Evolutionary conservation across 2,329 filamentous ascomycete species (phyloP).

Genomic region (Lasiodiplodia sp.): DNA sequence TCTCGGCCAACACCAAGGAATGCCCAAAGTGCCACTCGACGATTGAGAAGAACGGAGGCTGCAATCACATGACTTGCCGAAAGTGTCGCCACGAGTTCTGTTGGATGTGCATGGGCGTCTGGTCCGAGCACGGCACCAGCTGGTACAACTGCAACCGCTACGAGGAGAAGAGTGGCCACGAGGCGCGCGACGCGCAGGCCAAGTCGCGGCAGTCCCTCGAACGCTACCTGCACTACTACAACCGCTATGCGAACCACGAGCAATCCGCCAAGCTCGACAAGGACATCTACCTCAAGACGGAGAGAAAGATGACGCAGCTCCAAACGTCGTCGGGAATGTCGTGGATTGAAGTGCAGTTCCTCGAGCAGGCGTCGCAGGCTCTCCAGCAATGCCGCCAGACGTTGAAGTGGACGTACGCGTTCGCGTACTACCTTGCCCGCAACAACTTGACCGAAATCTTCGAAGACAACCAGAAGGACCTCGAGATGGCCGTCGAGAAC

Average conservation of each 20-base stretch:
- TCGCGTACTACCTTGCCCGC: constrained; percentile 94
- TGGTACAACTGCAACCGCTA: constrained; percentile 99
- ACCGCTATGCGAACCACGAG: constrained; percentile 98
- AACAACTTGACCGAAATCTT: constrained; percentile 98
- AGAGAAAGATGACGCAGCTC: constrained; percentile 98
- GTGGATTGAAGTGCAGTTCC: constrained; percentile 98
- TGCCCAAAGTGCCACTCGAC: constrained; percentile 96
- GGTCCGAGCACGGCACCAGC: constrained; percentile 97
- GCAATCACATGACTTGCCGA: constrained; percentile 97
- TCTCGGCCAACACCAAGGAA: constrained; percentile 98
- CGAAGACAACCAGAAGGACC: constrained; percentile 97
- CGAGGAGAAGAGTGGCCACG: constrained; percentile 92
- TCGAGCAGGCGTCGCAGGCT: constrained; percentile 90
- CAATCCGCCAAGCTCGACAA: constrained; percentile 96
- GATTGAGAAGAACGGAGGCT: constrained; percentile 98
- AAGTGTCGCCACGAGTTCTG: constrained; percentile 98
- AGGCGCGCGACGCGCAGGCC: constrained; percentile 90
- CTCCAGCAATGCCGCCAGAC: constrained; percentile 98
- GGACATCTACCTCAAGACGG: constrained; percentile 93
- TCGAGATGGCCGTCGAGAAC: constrained; percentile 96
- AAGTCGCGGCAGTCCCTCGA: constrained; percentile 89
- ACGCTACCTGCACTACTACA: constrained; percentile 98
- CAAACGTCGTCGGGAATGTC: constrained; percentile 95
- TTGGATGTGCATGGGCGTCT: constrained; percentile 99
- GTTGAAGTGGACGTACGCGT: constrained; percentile 98